Evolutionary conservation across 1,284 basidiomycete genomes (phyloP).

Genomic region (Entoloma clypeatum): DNA sequence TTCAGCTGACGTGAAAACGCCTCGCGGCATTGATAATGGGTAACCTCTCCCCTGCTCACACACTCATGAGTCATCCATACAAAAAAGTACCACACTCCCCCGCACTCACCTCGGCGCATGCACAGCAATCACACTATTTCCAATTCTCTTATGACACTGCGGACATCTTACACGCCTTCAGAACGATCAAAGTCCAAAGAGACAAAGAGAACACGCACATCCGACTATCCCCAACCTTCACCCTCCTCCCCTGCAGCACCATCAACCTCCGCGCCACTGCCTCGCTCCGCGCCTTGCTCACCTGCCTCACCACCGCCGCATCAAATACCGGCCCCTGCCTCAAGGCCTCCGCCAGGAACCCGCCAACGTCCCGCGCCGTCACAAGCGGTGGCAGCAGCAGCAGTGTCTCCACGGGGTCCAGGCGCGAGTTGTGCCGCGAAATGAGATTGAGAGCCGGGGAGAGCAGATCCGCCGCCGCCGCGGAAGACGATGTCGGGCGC

Average conservation of each 20-base stretch:
- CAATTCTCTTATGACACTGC: constrained; percentile 92
- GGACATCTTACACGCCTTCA: constrained; percentile 65
- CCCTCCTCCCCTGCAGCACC: constrained; percentile 72
- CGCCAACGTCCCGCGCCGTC: constrained; percentile 71
- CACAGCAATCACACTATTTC: constrained; percentile 92
- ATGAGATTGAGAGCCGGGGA: constrained; percentile 83
- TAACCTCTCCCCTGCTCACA: constrained; percentile 77
- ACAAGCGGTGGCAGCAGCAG: constrained; percentile 87
- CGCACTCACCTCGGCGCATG: constrained; percentile 72
- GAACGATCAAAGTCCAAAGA: constrained; percentile 8
- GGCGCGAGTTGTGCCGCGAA: constrained; percentile 73
- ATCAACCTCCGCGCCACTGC: constrained; percentile 72
- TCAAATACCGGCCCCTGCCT: constrained; percentile 67
- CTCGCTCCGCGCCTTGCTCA: constrained; percentile 70
- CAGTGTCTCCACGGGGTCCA: constrained; percentile 80
- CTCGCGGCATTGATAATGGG: constrained; percentile 91
- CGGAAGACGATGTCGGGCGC: constrained; percentile 49
- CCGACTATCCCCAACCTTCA: constrained; percentile 88
- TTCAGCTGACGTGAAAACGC: constrained; percentile 62
- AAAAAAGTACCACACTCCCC: constrained; percentile 7
- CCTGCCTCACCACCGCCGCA: constrained; percentile 59
- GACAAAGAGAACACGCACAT: constrained; percentile 55
- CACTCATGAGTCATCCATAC: constrained; percentile 9
- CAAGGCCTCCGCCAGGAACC: constrained; percentile 77
- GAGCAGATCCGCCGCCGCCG: constrained; percentile 47